A percentile compares a stretch with the other conserved stretches of the same genome.
These are phyloP conservation scores for Lagenaria siceraria DNA, from an alignment of 306 rosid species.

Conservation along the genomic window DNA sequence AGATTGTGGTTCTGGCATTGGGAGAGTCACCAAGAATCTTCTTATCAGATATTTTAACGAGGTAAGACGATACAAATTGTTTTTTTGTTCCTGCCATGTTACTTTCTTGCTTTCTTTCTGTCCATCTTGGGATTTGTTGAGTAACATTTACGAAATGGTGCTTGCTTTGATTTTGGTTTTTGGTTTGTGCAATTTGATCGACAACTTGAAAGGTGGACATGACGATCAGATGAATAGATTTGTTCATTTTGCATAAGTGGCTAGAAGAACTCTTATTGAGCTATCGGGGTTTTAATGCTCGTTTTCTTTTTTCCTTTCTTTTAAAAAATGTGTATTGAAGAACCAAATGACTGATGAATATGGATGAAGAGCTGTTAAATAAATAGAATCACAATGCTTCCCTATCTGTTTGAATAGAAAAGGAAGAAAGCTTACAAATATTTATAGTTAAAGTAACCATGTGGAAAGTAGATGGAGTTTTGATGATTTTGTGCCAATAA, in stretches of 20 bases:
- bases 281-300: not conserved
- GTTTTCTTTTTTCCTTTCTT: not conserved
- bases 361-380: not conserved
- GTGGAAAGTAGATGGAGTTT: not conserved
- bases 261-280: not conserved
- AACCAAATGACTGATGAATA: not conserved
- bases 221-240: not conserved
- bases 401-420: not conserved
- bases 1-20: conserved; percentile 99
- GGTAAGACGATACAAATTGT: conserved; percentile 47
- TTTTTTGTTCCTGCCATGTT: not conserved
- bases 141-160: not conserved
- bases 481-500: not conserved
- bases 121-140: not conserved
- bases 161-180: not conserved
- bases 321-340: not conserved
- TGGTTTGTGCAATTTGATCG: not conserved
- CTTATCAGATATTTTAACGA: conserved; percentile 75
- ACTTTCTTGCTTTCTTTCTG: not conserved
- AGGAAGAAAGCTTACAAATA: not conserved
- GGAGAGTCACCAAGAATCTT: conserved; percentile 80
- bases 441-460: not conserved
- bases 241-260: not conserved
- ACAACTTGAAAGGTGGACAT: not conserved
- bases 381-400: not conserved